Base-by-base conservation (phyloP, 495 filamentous ascomycete species). In the Xylona heveae region DNA sequence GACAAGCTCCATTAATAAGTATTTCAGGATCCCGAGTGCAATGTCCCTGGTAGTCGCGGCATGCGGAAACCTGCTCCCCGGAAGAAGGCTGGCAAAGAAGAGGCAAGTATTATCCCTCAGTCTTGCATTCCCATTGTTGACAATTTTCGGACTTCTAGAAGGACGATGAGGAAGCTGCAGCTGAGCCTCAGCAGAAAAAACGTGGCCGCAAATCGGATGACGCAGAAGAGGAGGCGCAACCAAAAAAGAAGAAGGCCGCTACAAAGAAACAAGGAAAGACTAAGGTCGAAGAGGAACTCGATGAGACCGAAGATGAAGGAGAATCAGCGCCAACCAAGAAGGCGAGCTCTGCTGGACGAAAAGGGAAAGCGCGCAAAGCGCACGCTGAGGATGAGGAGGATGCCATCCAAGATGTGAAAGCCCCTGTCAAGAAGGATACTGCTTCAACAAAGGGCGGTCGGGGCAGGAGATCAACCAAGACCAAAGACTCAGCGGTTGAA, bases 11-110 rank as follows among this genome's bases (percentile, higher is more conserved):
- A 12, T 24, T 25, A 25, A 24, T 32, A 15, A 37, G 30, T 19
- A 20, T 40, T 28, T 28, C 36, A 80, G 74, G 76, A 84, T 39
- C 46, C 60, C 3, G 71, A 75, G 41, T 56, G 63, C 45, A 82
- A 81, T 43, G 55, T 61, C n/a, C 70, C 64, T 13, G 74, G 75
- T 13, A 56, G 59, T 44, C 59, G 45, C 20, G 71, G 74, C n/a
- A 71, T 72, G 41, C 62, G 59, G 17, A 47, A 47, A 14, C 55
- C 54, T 27, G 50, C 44, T 4, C 19, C 43, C 5, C 58, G 52
- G 29, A 59, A 60, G 41, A 65, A 64, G 42, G 39, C 38, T 5
- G 41, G 42, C 10, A 49, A 48, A 27, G 51, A 46, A 18, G 17
- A 24, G 28, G 15, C n/a, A n/a, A 24, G 14, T 20, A 30, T 3